These are phyloP conservation scores for Verbena officinalis DNA, from an alignment of 257 asterid genomes.

Conservation along the genomic window DNA sequence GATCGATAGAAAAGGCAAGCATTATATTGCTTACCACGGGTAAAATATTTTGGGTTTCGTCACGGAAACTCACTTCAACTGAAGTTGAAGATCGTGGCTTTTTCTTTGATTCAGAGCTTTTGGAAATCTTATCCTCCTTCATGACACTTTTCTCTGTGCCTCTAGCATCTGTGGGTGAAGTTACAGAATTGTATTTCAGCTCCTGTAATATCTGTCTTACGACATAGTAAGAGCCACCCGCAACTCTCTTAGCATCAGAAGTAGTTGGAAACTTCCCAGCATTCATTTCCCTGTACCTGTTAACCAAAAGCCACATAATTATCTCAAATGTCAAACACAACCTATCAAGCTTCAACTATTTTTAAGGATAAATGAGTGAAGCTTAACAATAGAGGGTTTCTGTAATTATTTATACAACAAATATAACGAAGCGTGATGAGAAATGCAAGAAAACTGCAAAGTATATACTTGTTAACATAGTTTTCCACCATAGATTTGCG, in stretches of 20 bases:
- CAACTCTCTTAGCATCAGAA: slow-evolving; percentile 39
- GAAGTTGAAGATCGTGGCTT: slow-evolving; percentile 30
- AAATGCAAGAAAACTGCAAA: slow-evolving; percentile 4
- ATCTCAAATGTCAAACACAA: slow-evolving; percentile 15
- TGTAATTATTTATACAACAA: too few species aligned
- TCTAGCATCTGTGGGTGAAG: slow-evolving; percentile 25
- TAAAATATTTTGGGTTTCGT: slow-evolving; percentile 23
- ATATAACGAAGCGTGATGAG: too few species aligned
- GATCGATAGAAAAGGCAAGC: background rate
- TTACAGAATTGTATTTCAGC: slow-evolving; percentile 48
- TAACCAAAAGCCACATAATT: slow-evolving; percentile 25
- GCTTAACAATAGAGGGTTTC: too few species aligned
- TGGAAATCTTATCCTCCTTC: slow-evolving; percentile 32
- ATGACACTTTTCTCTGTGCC: slow-evolving; percentile 27
- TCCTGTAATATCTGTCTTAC: slow-evolving; percentile 58
- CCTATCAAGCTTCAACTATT: background rate
- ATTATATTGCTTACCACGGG: slow-evolving; percentile 20
- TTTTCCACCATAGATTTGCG: slow-evolving; percentile 58
- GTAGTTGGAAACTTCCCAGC: slow-evolving; percentile 80
- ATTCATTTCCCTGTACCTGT: slow-evolving; percentile 71
- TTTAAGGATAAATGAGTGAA: too few species aligned
- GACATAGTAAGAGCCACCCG: slow-evolving; percentile 67
- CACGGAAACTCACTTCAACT: slow-evolving; percentile 27
- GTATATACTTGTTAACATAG: slow-evolving; percentile 59
- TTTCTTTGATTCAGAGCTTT: slow-evolving; percentile 25